Base-by-base conservation (phyloP, 768 basidiomycete genomes). In the Leccinellum luteum region DNA sequence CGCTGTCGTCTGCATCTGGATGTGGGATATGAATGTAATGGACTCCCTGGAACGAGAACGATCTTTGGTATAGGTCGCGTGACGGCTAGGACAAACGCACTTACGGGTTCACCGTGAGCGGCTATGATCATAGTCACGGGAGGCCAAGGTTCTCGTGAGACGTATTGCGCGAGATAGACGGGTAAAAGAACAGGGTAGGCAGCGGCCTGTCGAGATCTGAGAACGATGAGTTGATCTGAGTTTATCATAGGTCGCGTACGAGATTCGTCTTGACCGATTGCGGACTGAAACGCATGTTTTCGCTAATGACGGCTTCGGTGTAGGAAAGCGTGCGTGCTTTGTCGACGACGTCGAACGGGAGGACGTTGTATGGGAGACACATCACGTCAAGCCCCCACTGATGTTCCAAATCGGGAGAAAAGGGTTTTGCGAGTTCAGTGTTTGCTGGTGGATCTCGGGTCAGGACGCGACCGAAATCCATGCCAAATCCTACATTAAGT, bases 181-280 rank as follows among this genome's bases (percentile, higher is more conserved):
- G 86, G 86, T n/a, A 88, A 67, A 21, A 88, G 75, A 31, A 88
- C 73, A 3, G 86, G 86, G 60, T 83, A 85, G 35, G 80, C 84
- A 23, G 85, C 79, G 19, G 81, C 73, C 85, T 85, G 61, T 54
- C 41, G 27, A 58, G 53, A 52, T 34, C 44, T 64, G 31, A 55
- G 55, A 49, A 52, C 49, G 25, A 34, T 51, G 14, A 5, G 49
- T 32, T 66, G 21, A 30, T 34, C 47, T 13, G 13, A 17, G 41
- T 47, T 19, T 41, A 59, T 50, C 45, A 35, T n/a, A 38, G 8
- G n/a, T 32, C 38, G 60, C 79, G 54, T 58, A 85, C 85, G 60
- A 85, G 63, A 43, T 74, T 75, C 12, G 72, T 64, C 62, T 76
- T 75, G 35, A 85, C 60, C 9, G 81, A 76, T 14, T 73, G 67